Percentiles rank a stretch among this genome's conserved stretches.
phyloP scores from a whole-genome alignment of 2,329 filamentous ascomycete genomes.

The Blumeria hordei region DNA sequence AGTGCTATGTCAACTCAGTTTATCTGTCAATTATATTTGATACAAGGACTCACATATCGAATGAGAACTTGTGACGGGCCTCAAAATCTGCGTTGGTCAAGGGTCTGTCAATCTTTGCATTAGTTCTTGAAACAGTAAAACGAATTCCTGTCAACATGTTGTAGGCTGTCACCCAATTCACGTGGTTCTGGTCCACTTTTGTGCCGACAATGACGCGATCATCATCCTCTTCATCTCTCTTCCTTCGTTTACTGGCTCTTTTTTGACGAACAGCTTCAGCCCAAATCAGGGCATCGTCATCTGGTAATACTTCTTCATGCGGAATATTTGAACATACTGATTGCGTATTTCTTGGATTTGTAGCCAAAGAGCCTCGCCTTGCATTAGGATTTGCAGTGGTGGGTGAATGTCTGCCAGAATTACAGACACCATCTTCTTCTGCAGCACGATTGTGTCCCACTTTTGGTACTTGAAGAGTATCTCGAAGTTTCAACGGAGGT shows the following conservation, averaged over 20 bases:
- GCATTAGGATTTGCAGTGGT: constrained; percentile 24
- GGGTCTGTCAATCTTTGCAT: constrained; percentile 83
- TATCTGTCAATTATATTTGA: not conserved
- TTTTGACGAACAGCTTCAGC: constrained; percentile 84
- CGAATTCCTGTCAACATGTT: constrained; percentile 99
- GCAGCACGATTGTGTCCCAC: constrained; percentile 38
- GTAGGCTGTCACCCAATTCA: constrained; percentile 94
- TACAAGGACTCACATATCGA: constrained; percentile 59
- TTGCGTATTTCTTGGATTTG: constrained; percentile 59
- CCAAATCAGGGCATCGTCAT: constrained; percentile 81
- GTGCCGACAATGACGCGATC: constrained; percentile 88
- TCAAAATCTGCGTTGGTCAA: constrained; percentile 82
- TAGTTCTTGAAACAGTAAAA: constrained; percentile 85
- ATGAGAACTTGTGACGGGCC: constrained; percentile 90
- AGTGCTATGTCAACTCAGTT: constrained; percentile 32
- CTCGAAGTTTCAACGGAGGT: constrained; percentile 41
- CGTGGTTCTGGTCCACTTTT: constrained; percentile 91
- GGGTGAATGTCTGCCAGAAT: constrained; percentile 65
- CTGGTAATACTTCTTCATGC: constrained; percentile 59
- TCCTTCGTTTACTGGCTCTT: constrained; percentile 62
- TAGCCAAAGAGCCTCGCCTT: constrained; percentile 59
- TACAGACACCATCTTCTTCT: constrained; percentile 39
- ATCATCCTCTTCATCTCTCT: constrained; percentile 71
- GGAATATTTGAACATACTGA: constrained; percentile 68
- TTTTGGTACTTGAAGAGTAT: constrained; percentile 73